Conservation (phyloP, 2,329 filamentous ascomycete genomes). For the Cladophialophora psammophila region DNA sequence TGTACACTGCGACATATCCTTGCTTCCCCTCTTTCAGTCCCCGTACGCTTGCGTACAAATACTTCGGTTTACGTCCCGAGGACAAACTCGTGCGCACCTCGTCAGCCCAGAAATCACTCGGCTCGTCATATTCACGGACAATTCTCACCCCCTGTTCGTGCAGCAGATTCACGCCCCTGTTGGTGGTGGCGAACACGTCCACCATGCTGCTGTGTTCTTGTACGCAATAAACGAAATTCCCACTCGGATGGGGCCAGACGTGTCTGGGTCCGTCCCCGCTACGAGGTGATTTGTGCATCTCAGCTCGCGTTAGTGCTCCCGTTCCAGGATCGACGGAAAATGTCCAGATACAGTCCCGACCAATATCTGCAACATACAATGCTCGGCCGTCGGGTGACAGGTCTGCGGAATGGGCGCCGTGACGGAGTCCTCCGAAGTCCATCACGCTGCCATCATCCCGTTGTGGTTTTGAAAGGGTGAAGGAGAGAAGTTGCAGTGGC, state of each 20-base stretch:
- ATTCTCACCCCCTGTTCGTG: constrained; percentile 39
- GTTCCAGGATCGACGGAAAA: constrained; percentile 31
- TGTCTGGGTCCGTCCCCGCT: constrained; percentile 40
- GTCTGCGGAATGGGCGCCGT: constrained; percentile 42
- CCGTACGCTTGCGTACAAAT: constrained; percentile 39
- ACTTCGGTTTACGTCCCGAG: constrained; percentile 30
- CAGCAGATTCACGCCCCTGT: constrained; percentile 25
- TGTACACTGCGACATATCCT: constrained; percentile 40
- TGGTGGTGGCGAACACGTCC: constrained; percentile 38
- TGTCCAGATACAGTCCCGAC: constrained; percentile 42
- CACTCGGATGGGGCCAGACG: constrained; percentile 40
- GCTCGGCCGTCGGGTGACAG: constrained; percentile 39
- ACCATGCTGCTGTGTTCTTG: constrained; percentile 41
- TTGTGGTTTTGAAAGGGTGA: constrained; percentile 33
- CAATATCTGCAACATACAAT: constrained; percentile 44
- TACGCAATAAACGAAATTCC: constrained; percentile 38
- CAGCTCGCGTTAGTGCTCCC: constrained; percentile 28
- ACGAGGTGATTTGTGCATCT: constrained; percentile 39
- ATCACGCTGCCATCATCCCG: constrained; percentile 39
- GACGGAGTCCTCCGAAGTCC: constrained; percentile 42
- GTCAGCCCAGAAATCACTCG: constrained; percentile 39
- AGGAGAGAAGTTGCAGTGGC: constrained; percentile 37
- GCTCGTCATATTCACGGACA: constrained; percentile 32
- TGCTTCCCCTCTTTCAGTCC: constrained; percentile 34
- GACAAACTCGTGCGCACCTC: constrained; percentile 40